Evolutionary conservation across 768 basidiomycete species (phyloP).

Genomic region (Macrolepiota dolichaula): DNA sequence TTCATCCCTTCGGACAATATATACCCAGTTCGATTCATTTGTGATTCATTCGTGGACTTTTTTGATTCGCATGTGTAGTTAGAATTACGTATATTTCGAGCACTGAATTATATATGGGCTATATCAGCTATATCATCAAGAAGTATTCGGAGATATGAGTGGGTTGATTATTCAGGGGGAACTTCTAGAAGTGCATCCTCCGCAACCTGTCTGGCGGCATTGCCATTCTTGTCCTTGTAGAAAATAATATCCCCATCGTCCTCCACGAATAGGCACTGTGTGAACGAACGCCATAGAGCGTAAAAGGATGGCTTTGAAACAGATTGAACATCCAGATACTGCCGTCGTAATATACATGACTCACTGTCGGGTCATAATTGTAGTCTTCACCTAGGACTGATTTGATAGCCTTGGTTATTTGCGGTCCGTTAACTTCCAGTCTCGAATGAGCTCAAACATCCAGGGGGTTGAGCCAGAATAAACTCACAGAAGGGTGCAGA

Average conservation of each 20-base stretch:
- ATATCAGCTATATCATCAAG: not conserved
- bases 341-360: conserved; percentile 3
- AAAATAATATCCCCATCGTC: conserved; percentile 53
- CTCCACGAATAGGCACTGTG: conserved; percentile 51
- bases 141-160: not conserved
- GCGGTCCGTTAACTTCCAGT: conserved; percentile 48
- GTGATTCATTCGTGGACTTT: too few relatives aligned
- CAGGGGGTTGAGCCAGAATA: not conserved
- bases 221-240: conserved; percentile 48
- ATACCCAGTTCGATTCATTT: not conserved
- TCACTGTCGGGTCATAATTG: conserved; percentile 53
- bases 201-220: conserved; percentile 29
- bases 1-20: not conserved
- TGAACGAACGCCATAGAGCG: conserved; percentile 55
- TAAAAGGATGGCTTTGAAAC: conserved; percentile 35
- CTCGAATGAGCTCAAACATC: not conserved
- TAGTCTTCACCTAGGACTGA: conserved; percentile 47
- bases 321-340: not conserved
- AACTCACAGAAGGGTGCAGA: conserved; percentile 41
- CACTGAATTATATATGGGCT: not conserved
- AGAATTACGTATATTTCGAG: not conserved
- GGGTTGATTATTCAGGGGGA: not conserved
- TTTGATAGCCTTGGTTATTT: conserved; percentile 46
- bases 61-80: too few relatives aligned
- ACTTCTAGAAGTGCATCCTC: conserved; percentile 8